Evolutionary conservation across 2,329 filamentous ascomycete species (phyloP), one percentile per base, ranked within the genome.

Genomic region (Colletotrichum cordylinicola): DNA sequence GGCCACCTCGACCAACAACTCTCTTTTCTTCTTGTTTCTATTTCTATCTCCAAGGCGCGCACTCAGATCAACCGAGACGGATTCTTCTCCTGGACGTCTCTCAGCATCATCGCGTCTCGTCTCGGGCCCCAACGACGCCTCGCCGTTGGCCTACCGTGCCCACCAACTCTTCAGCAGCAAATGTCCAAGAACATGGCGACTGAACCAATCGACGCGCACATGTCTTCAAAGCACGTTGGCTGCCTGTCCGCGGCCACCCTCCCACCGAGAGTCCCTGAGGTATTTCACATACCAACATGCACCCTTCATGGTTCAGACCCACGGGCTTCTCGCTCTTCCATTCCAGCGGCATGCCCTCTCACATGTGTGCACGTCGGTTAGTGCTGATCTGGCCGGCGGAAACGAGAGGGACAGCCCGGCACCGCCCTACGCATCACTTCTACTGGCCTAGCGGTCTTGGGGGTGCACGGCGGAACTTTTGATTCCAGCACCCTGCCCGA

Each of bases 351-450:
- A 58, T 16, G 4, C 62, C 29, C 61, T 76, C 58, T 74, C 60
- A 64, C 65, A 70, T 75, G 66, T 75, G 66, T 67, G 56, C 70
- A 48, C 70, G 62, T 67, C 56, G 67, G 67, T 65, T 74, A 72
- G 56, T 62, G 65, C 64, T 74, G 61, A 75, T 77, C 85, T 65
- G 60, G 70, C 35, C 66, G 31, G 66, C 48, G 60, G 71, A 76
- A 70, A 75, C n/a, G 71, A 68, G 56, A 73, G 35, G 74, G 52
- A 68, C 58, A 68, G 64, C 56, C 73, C 64, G 72, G 70, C 70
- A 61, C 58, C 66, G 74, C 74, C 66, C 71, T 76, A 60, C 71
- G 60, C 74, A 55, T 64, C 70, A 67, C 64, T 55, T 39, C 58
- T 60, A 65, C 65, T 52, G 60, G 74, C 27, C 72, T 76, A 75